These are phyloP conservation scores for Scytalidium lignicola DNA, from an alignment of 2,329 filamentous ascomycete genomes.

Conservation along the genomic window DNA sequence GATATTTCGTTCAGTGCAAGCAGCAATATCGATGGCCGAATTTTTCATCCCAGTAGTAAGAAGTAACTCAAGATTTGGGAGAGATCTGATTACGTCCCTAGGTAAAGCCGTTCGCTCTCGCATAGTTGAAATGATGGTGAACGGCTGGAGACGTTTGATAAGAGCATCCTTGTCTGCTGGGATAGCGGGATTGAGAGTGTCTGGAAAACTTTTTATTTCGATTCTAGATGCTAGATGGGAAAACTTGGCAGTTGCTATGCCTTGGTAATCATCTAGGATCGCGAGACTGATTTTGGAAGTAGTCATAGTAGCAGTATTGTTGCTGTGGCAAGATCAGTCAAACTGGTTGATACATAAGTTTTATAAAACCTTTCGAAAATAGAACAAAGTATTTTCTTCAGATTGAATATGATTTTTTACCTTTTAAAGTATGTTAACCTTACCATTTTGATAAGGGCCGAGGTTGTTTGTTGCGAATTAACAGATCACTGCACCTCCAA, in stretches of 20 bases:
- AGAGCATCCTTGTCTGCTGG: conserved; percentile 51
- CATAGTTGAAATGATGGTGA: conserved; percentile 71
- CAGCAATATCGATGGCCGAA: conserved; percentile 59
- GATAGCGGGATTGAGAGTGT: conserved; percentile 50
- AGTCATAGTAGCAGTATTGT: background rate
- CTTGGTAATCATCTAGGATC: conserved; percentile 72
- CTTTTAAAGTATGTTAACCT: no score
- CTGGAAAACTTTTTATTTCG: conserved; percentile 55
- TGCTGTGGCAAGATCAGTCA: no score
- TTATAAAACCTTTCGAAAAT: no score
- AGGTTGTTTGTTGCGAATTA: no score
- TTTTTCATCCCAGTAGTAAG: conserved; percentile 71
- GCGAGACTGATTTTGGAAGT: conserved; percentile 55
- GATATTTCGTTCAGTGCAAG: conserved; percentile 53
- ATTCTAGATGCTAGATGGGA: conserved; percentile 45
- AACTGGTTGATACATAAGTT: no score
- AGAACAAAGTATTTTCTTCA: no score
- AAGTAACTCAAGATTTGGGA: conserved; percentile 72
- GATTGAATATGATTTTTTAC: no score
- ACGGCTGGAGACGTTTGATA: conserved; percentile 62
- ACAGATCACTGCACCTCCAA: no score
- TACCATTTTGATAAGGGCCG: no score
- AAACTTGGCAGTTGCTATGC: conserved; percentile 48
- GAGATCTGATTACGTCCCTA: conserved; percentile 52
- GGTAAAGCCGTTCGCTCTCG: conserved; percentile 79